These are phyloP conservation scores for Saturnispora kantuleensis DNA, from an alignment of 805 yeast species.

Conservation along the genomic window DNA sequence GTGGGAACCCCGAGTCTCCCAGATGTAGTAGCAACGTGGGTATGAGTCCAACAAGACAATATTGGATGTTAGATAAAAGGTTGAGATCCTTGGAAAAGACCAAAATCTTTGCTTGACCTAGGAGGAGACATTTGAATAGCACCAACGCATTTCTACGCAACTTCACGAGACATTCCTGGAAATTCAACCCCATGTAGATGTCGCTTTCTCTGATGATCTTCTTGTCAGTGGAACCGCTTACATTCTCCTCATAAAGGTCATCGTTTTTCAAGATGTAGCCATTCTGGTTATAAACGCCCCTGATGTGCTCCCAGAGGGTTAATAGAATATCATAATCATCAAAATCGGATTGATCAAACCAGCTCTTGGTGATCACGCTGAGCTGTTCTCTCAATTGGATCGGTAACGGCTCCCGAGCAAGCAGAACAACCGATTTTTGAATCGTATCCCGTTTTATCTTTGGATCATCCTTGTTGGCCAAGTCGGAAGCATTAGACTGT, in stretches of 20 bases:
- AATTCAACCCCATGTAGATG: constrained; percentile 61
- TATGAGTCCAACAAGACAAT: constrained; percentile 70
- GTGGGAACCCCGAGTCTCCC: constrained; percentile 73
- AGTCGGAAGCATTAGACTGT: constrained; percentile 58
- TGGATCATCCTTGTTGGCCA: constrained; percentile 27
- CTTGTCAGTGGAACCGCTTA: background rate
- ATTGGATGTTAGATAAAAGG: constrained; percentile 70
- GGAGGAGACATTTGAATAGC: constrained; percentile 57
- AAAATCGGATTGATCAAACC: constrained; percentile 73
- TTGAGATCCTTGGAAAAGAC: constrained; percentile 78
- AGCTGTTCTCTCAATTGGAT: constrained; percentile 83
- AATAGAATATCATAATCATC: constrained; percentile 59
- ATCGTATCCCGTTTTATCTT: constrained; percentile 56
- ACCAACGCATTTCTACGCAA: constrained; percentile 52
- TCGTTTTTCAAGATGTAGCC: constrained; percentile 24
- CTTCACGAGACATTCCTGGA: constrained; percentile 52
- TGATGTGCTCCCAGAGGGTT: constrained; percentile 58
- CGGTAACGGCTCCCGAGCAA: constrained; percentile 74
- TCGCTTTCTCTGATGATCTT: constrained; percentile 42
- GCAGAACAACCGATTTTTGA: constrained; percentile 82
- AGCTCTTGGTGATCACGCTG: constrained; percentile 79
- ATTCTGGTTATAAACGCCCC: constrained; percentile 30
- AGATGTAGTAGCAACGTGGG: constrained; percentile 70
- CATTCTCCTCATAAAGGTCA: constrained; percentile 20
- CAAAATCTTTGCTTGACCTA: constrained; percentile 65